Percentiles rank a stretch among this genome's conserved stretches.
phyloP scores from a whole-genome alignment of 768 basidiomycete species.

The Calocybe cyanea region DNA sequence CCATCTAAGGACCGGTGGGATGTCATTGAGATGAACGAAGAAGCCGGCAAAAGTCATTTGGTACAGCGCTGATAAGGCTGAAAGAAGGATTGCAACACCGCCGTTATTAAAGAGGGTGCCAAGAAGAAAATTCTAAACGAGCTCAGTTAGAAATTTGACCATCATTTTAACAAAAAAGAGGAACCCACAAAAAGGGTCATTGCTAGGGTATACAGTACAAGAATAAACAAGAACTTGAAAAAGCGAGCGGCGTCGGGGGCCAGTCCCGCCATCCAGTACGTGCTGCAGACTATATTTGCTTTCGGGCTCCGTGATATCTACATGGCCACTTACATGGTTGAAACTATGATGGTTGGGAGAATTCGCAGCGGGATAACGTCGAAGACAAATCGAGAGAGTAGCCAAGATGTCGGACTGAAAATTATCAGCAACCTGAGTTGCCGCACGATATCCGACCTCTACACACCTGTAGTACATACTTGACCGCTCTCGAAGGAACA shows the following conservation, averaged over 20 bases:
- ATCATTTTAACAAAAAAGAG: not conserved
- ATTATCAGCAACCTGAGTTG: constrained; percentile 1
- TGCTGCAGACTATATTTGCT: constrained; percentile 38
- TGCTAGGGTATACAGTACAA: constrained; percentile 78
- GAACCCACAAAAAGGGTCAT: constrained; percentile 81
- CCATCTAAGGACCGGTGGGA: constrained; percentile 92
- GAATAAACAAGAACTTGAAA: constrained; percentile 93
- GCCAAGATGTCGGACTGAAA: constrained; percentile 81
- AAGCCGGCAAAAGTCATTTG: constrained; percentile 91
- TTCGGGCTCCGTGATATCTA: not conserved
- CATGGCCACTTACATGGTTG: constrained; percentile 60
- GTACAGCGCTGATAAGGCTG: constrained; percentile 69
- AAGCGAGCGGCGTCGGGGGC: constrained; percentile 72
- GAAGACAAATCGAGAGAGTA: constrained; percentile 82
- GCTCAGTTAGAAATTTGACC: not conserved
- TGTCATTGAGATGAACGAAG: constrained; percentile 81
- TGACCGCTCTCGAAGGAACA: constrained; percentile 89
- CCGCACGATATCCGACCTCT: not conserved
- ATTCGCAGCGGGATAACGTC: constrained; percentile 88
- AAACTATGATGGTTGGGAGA: constrained; percentile 83
- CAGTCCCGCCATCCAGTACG: constrained; percentile 97
- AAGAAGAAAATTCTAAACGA: constrained; percentile 78
- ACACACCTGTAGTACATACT: constrained; percentile 78
- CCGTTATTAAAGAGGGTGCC: constrained; percentile 81
- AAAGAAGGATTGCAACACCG: constrained; percentile 87